Base-by-base conservation (phyloP, 2,329 filamentous ascomycete genomes). In the Trichoderma citrinoviride region DNA sequence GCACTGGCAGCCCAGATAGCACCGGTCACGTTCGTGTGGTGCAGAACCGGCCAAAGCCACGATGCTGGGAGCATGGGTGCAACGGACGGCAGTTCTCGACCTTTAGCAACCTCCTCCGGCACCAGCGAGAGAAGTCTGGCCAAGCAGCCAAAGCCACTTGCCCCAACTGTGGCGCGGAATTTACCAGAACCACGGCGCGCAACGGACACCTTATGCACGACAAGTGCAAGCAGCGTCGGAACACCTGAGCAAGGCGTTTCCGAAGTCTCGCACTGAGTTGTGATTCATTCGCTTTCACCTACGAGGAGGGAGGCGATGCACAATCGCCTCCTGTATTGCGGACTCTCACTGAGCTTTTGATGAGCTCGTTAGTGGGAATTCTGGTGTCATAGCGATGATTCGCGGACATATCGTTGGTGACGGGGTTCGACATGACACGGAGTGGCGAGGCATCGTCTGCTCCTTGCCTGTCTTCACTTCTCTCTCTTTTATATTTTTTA, bases 31-130 rank as follows among this genome's bases (percentile, higher is more conserved):
- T 91, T 44, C 84, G 90, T 66, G 86, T 93, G 17, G 83, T 93
- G 19, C 89, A 90, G 75, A 88, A 87, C 70, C 85, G 91, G 69
- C 92, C 92, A n/a, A 96, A 96, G 79, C 93, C 93, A 52, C 92
- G 96, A 75, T 97, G 94, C 77, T 98, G 92, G 91, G 94, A 97
- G 67, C 94, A 98, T 73, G 94, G 93, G 12, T 98, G 94, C 81
- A 97, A 97, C 72, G 94, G 94, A 21, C 88, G 93, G 33, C 91
- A 96, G 73, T 98, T 98, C 74, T 96, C 92, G 19, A 97, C 94
- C 3, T 97, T 97, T 75, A 97, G 93, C 84, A 97, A 97, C 75
- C 85, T 97, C 3, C 82, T 97, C 43, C 85, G 94, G 68, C 94
- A 98, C 76, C 93, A 97, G 77, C 87, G 94, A 49, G 94, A 98